Conservation (phyloP, 495 filamentous ascomycete genomes). For the Neurospora hispaniola region DNA sequence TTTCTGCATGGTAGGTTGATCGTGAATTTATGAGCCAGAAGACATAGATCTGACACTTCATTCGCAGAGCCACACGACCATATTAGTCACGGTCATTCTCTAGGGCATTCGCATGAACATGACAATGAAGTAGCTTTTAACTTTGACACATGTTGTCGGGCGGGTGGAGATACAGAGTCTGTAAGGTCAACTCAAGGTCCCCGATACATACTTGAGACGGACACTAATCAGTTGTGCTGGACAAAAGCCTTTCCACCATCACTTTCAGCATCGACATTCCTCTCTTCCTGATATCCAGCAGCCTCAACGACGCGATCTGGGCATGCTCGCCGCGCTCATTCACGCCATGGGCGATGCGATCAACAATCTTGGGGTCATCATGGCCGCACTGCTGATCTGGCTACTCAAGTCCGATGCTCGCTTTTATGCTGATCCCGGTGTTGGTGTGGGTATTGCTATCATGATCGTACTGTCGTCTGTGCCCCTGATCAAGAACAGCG, state of each 20-base stretch:
- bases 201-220: constrained; percentile 25
- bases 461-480: constrained; percentile 83
- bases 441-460: constrained; percentile 73
- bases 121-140: background rate
- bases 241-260: constrained; percentile 42
- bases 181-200: background rate
- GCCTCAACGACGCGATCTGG: constrained; percentile 50
- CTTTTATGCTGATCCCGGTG: constrained; percentile 71
- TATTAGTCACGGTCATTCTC: constrained; percentile 23
- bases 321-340: constrained; percentile 86
- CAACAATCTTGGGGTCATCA: constrained; percentile 87
- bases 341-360: constrained; percentile 88
- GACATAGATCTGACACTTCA: background rate
- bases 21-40: background rate
- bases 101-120: constrained; percentile 11
- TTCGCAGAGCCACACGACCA: constrained; percentile 25
- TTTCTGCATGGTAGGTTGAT: constrained; percentile 61
- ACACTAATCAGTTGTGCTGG: constrained; percentile 45
- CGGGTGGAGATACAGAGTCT: background rate
- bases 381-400: constrained; percentile 78
- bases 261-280: constrained; percentile 48
- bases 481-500: constrained; percentile 78
- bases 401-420: constrained; percentile 42
- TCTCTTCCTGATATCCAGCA: constrained; percentile 10
- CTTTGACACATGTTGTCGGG: background rate